A percentile compares a stretch with the other conserved stretches of the same genome.
These are phyloP conservation scores for Yarrowia galli DNA, from an alignment of 1,139 yeast genomes.

Conservation along the genomic window DNA sequence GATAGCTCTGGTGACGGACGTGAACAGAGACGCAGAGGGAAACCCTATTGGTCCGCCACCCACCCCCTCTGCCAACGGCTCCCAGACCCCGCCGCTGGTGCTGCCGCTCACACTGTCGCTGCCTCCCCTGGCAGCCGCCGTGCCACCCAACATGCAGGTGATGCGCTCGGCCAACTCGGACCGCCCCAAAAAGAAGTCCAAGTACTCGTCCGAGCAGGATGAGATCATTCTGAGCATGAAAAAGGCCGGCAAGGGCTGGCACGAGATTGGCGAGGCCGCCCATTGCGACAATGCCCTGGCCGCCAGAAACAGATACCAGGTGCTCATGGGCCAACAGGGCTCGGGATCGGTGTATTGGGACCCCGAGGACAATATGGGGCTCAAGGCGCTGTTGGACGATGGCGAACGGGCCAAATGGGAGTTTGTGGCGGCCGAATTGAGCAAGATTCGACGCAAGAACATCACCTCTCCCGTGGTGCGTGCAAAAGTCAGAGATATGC, in stretches of 20 bases:
- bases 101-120: slow-evolving; percentile 48
- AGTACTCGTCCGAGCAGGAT: slow-evolving; percentile 74
- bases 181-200: slow-evolving; percentile 66
- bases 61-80: slow-evolving; percentile 15
- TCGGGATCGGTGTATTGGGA: slow-evolving; percentile 75
- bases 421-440: slow-evolving; percentile 66
- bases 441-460: slow-evolving; percentile 63
- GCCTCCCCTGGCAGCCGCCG: slow-evolving; percentile 50
- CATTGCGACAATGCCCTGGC: slow-evolving; percentile 74
- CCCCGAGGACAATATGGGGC: slow-evolving; percentile 60
- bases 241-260: slow-evolving; percentile 72
- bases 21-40: slow-evolving; percentile 25
- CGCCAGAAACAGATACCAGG: slow-evolving; percentile 81
- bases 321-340: slow-evolving; percentile 83
- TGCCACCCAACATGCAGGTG: slow-evolving; percentile 51
- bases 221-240: slow-evolving; percentile 67
- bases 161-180: slow-evolving; percentile 54
- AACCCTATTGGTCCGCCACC: slow-evolving; percentile 28
- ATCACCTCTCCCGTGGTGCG: slow-evolving; percentile 50
- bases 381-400: slow-evolving; percentile 64
- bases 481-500: slow-evolving; percentile 17
- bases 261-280: slow-evolving; percentile 72
- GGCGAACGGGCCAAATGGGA: slow-evolving; percentile 79
- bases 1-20: slow-evolving; percentile 31
- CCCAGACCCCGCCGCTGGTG: slow-evolving; percentile 41